phyloP scores from a whole-genome alignment of 805 yeast genomes.

The Wickerhamiella nectarea region DNA sequence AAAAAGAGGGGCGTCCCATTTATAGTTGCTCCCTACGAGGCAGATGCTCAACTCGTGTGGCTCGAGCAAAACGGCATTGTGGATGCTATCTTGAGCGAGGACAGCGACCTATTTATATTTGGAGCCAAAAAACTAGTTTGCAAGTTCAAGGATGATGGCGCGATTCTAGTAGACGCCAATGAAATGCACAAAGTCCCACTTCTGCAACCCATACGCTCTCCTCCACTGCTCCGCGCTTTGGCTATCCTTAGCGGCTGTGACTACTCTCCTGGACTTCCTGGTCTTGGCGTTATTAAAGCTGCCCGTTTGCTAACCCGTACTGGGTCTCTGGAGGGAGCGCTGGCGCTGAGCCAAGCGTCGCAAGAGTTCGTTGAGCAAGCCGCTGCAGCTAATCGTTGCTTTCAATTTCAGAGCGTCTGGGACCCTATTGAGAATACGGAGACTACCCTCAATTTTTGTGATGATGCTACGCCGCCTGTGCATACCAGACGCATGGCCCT shows the following conservation, averaged over 20 bases:
- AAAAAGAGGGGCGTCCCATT: constrained; percentile 44
- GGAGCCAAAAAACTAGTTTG: constrained; percentile 71
- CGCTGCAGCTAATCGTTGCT: constrained; percentile 64
- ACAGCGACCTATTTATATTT: constrained; percentile 80
- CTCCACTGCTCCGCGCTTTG: constrained; percentile 38
- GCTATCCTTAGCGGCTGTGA: constrained; percentile 96
- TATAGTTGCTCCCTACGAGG: constrained; percentile 96
- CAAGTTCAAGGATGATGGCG: constrained; percentile 54
- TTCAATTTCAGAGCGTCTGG: constrained; percentile 74
- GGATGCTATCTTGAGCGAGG: constrained; percentile 84
- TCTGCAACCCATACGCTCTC: not conserved
- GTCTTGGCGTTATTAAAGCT: constrained; percentile 71
- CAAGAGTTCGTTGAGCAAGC: constrained; percentile 46
- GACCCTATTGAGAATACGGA: constrained; percentile 42
- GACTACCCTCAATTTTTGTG: constrained; percentile 41
- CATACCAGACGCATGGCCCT: not conserved
- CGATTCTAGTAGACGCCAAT: constrained; percentile 50
- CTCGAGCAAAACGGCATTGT: constrained; percentile 62
- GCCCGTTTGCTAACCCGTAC: constrained; percentile 41
- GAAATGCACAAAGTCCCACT: constrained; percentile 31
- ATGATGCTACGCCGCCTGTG: not conserved
- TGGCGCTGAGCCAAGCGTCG: constrained; percentile 44
- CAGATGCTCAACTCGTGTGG: constrained; percentile 92
- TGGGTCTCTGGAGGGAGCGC: constrained; percentile 39
- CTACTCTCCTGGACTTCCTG: constrained; percentile 74